Evolutionary conservation across 2,329 filamentous ascomycete genomes (phyloP).

Genomic region (Grosmannia huntii): DNA sequence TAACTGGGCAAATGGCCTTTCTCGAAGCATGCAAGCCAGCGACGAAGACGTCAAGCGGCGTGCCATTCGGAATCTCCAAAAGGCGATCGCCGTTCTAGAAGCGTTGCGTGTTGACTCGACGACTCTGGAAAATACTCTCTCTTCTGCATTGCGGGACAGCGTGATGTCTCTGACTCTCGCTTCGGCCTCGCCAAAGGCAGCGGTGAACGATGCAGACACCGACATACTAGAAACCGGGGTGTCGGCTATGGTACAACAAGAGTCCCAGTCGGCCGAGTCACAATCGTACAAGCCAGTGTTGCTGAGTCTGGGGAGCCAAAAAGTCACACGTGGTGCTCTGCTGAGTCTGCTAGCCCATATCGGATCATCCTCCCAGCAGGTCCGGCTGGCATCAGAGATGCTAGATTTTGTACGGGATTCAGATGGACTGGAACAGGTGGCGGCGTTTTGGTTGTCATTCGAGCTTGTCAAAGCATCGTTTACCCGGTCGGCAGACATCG

Average conservation of each 20-base stretch:
- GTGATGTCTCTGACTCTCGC: conserved; percentile 34
- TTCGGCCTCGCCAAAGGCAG: conserved; percentile 17
- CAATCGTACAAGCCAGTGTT: conserved; percentile 46
- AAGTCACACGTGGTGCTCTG: conserved; percentile 44
- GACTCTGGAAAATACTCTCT: conserved; percentile 54
- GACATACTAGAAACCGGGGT: conserved; percentile 5
- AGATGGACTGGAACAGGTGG: conserved; percentile 45
- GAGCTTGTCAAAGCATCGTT: conserved; percentile 52
- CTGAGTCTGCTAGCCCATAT: conserved; percentile 42
- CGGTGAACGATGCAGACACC: conserved; percentile 16
- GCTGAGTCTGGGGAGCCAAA: conserved; percentile 52
- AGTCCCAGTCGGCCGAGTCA: background rate
- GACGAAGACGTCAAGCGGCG: conserved; percentile 67
- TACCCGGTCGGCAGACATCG: conserved; percentile 38
- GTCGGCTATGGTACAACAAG: background rate
- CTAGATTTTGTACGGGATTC: conserved; percentile 48
- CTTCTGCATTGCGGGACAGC: conserved; percentile 61
- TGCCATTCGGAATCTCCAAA: conserved; percentile 64
- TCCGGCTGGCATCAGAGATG: conserved; percentile 51
- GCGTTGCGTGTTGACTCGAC: conserved; percentile 50
- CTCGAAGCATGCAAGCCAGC: conserved; percentile 69
- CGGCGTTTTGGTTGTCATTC: conserved; percentile 70
- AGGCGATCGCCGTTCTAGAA: conserved; percentile 54
- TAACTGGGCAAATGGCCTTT: conserved; percentile 69
- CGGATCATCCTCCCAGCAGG: conserved; percentile 43